Evolutionary conservation across 176 grass and related monocot genomes (phyloP).

Genomic region (Sorghum bicolor): Sorghum_bicolor_NCBIv3 NC_012872.2:55301001-55301500

Average conservation of each 20-base stretch:
- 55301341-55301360: conserved; percentile 13
- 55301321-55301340: neutral
- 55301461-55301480: conserved; percentile 26
- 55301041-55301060: neutral
- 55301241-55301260: neutral
- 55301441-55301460: neutral
- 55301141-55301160: neutral
- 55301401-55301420: neutral
- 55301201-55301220: neutral
- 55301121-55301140: neutral
- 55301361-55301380: conserved; percentile 5
- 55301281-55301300: neutral
- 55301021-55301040: neutral
- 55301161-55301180: neutral
- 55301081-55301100: neutral
- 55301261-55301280: conserved; percentile 13
- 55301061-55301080: neutral
- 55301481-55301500: neutral
- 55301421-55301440: conserved; percentile 5
- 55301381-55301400: neutral
- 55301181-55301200: neutral
- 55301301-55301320: neutral
- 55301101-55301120: neutral
- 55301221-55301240: neutral
- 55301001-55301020: neutral